Evolutionary conservation across 225 moss, liverwort and hornwort species (phyloP), one percentile per base, ranked within the genome.

Genomic region (Neckera pumila): DNA sequence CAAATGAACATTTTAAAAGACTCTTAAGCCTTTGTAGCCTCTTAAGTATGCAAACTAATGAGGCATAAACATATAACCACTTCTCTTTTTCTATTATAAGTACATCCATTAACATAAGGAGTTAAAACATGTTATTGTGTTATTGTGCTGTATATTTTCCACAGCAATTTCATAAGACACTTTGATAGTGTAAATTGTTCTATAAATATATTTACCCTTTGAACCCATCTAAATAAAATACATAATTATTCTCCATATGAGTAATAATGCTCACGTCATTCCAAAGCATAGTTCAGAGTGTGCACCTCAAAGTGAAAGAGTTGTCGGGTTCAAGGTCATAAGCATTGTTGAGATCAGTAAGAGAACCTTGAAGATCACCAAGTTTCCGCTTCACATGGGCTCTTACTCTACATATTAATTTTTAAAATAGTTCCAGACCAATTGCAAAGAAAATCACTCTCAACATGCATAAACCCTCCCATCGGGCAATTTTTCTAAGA

Each of bases 311-410:
- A 54, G 93, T 93, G 71, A 93, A 93, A 59, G 67, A 45, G 45
- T 93, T 93, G 90, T 85, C 85, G 34, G 91, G 90, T 66, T 91
- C 93, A 14, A 93, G 85, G 70, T 85, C 90, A 82, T 91, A 90
- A 17, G 93, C 93, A 73, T 61, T 67, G 71, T 93, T 85, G 38
- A 93, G 81, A 86, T 93, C 91, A 70, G 82, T 70, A 36, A 93
- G 79, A 67, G 93, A 72, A 83, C 93, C 91, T 60, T 27, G 90
- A 71, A 93, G 89, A 65, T 93, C 93, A 77, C 93, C 93, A 57
- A 93, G 91, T 87, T 91, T 93, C 67, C 90, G 90, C 81, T 93
- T 93, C 86, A 93, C 93, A 77, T 93, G 91, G 38, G 90, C 93
- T 84, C 93, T 61, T 47, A 93, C 93, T 67, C 91, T 93, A 38